phyloP scores from a whole-genome alignment of 192 early-diverging fungal species.

The Entophlyctis luteolus region DNA sequence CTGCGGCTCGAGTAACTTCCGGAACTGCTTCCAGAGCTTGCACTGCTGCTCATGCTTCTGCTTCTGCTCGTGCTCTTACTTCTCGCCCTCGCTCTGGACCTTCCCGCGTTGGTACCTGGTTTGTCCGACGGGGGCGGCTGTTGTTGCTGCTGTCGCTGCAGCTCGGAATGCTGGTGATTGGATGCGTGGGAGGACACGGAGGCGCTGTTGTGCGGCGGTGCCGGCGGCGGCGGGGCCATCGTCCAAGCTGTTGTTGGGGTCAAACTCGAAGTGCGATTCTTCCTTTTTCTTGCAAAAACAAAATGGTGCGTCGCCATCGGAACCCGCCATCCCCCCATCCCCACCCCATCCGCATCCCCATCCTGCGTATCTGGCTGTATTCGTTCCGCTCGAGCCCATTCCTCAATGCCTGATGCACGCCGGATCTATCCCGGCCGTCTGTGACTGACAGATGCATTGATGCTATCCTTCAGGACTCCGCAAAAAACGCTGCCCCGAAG shows the following conservation, averaged over 20 bases:
- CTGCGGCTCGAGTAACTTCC: not conserved
- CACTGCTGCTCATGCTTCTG: not conserved
- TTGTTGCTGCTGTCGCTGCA: not conserved
- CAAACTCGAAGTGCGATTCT: not conserved
- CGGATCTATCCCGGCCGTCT: not conserved
- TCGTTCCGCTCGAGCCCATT: not conserved
- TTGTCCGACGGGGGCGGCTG: not conserved
- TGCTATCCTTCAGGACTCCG: constrained; percentile 8
- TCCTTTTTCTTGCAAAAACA: not conserved
- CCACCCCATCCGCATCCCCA: not conserved
- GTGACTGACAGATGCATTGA: not conserved
- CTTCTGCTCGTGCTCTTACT: constrained; percentile 1
- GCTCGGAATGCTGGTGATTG: too few relatives aligned
- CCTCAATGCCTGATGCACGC: not conserved
- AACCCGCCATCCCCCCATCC: not conserved
- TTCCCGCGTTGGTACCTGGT: not conserved
- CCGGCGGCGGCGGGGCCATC: not conserved
- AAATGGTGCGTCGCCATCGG: not conserved
- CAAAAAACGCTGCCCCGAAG: constrained; percentile 61
- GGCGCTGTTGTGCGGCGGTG: too few relatives aligned
- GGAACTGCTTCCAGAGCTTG: not conserved
- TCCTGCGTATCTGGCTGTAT: not conserved
- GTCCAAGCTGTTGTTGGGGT: too few relatives aligned
- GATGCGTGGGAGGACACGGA: too few relatives aligned
- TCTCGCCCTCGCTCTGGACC: too few relatives aligned